Evolutionary conservation across 106 monocot genomes (phyloP).

Genomic region (Cymbidium sinense): DNA sequence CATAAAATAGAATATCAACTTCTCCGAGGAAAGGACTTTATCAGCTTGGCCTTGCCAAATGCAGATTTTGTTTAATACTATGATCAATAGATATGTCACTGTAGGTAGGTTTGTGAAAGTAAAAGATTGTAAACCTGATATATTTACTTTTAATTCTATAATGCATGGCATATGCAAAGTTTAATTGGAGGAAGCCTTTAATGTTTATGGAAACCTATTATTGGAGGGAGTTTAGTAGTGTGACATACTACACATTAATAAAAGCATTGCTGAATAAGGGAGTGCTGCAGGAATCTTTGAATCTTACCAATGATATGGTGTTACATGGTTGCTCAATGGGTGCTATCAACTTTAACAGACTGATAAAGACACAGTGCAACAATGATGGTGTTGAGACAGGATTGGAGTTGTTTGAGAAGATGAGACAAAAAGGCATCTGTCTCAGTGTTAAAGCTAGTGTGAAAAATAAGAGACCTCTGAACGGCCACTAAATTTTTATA

Average conservation of each 20-base stretch:
- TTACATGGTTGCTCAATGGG: constrained; percentile 51
- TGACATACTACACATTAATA: constrained; percentile 77
- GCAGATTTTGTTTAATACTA: constrained; percentile 59
- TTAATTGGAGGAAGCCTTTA: constrained; percentile 53
- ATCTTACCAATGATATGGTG: constrained; percentile 68
- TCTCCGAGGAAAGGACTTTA: no score
- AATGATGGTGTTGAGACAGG: constrained; percentile 63
- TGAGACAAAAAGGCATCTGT: constrained; percentile 43
- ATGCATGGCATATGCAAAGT: constrained; percentile 56
- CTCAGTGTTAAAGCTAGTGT: no score
- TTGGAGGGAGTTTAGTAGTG: constrained; percentile 56
- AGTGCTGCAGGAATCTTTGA: constrained; percentile 41
- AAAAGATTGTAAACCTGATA: constrained; percentile 52
- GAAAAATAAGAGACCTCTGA: no score
- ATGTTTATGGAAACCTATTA: constrained; percentile 50
- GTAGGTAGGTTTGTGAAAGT: constrained; percentile 57
- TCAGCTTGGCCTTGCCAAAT: no score
- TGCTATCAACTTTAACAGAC: constrained; percentile 54
- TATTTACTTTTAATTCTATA: constrained; percentile 66
- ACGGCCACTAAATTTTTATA: no score
- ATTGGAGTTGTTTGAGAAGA: constrained; percentile 70
- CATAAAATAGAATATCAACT: no score
- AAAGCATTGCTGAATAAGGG: constrained; percentile 48
- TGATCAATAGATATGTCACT: constrained; percentile 54
- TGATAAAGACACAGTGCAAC: constrained; percentile 74